Base-by-base conservation (phyloP, 2,329 filamentous ascomycete genomes). In the Aquanectria penicillioides region DNA sequence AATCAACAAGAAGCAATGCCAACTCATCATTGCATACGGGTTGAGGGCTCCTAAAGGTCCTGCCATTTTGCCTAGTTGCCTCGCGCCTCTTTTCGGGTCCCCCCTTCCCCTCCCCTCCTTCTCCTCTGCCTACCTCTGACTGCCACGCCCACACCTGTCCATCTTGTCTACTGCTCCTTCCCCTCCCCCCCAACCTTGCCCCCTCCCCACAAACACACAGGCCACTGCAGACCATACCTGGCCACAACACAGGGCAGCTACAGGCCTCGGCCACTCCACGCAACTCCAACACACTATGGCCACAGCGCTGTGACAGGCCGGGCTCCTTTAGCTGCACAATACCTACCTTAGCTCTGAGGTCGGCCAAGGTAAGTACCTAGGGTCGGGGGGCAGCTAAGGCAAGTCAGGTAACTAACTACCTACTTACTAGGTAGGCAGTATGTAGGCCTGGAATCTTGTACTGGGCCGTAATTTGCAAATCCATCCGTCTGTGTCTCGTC, bases 21-120 rank as follows among this genome's bases (percentile, higher is more conserved):
- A 91, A 86, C 88, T 88, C 89, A 91, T 90, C 88, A 86, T 77
- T 90, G 87, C 89, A 89, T 91, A 82, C 83, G 80, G 77, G 76
- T 76, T 76, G 76, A 76, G 74, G 76, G 65, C 63, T 70, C 46
- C 53, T 50, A 47, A 33, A 44, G 58, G 55, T 56, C 62, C 56
- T 67, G 57, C 57, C 57, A 56, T 59, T 63, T 65, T 60, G 57
- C 57, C 62, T 64, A 60, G 56, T 69, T 66, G 63, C 66, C 65
- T 69, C 60, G 52, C 65, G 62, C 63, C 59, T 64, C 59, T 58
- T 69, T 62, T 58, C 47, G 59, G 61, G 59, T 62, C 61, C 40
- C 59, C 52, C 63, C 43, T 58, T 41, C 50, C 48, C 53, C 36
- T 59, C 61, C 61, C 34, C 28, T 29, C 47, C 50, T 37, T 33